Conservation (phyloP, 345 rosid species). For the Turnera subulata region DNA sequence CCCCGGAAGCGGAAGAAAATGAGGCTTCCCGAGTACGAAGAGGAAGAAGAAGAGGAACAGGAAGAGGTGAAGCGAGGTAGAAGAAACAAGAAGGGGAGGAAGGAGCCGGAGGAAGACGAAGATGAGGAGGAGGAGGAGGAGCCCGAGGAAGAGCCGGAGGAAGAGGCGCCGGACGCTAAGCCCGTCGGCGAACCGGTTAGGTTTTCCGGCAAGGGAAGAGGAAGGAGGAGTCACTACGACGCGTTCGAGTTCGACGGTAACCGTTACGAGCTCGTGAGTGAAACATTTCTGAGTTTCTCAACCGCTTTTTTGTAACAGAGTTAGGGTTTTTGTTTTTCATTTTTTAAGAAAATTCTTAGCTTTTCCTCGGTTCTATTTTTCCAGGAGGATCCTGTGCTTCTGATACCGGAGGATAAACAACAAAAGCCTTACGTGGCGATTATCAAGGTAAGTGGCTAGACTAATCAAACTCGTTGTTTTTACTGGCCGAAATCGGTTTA, state of each 20-base stretch:
- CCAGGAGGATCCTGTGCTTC: conserved; percentile 96
- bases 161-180: conserved; percentile 64
- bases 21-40: conserved; percentile 43
- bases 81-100: conserved; percentile 20
- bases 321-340: not conserved
- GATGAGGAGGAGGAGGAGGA: conserved; percentile 35
- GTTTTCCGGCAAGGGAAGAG: conserved; percentile 75
- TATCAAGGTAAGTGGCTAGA: conserved; percentile 59
- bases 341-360: not conserved
- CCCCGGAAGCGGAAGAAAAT: conserved; percentile 50
- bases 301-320: not conserved
- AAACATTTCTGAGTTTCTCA: not conserved
- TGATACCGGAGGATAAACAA: conserved; percentile 69
- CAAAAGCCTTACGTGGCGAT: conserved; percentile 98
- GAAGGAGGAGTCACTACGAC: conserved; percentile 48
- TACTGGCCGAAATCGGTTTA: not conserved
- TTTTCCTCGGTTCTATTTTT: not conserved
- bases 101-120: conserved; percentile 20
- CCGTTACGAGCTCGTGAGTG: conserved; percentile 73
- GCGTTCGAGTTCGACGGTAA: conserved; percentile 77
- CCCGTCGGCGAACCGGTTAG: conserved; percentile 61
- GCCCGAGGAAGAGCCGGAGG: conserved; percentile 62
- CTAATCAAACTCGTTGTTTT: not conserved
- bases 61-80: conserved; percentile 23
- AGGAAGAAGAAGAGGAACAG: conserved; percentile 34